Conservation (phyloP, 1,284 basidiomycete genomes). For the Peniophora sp. region DNA sequence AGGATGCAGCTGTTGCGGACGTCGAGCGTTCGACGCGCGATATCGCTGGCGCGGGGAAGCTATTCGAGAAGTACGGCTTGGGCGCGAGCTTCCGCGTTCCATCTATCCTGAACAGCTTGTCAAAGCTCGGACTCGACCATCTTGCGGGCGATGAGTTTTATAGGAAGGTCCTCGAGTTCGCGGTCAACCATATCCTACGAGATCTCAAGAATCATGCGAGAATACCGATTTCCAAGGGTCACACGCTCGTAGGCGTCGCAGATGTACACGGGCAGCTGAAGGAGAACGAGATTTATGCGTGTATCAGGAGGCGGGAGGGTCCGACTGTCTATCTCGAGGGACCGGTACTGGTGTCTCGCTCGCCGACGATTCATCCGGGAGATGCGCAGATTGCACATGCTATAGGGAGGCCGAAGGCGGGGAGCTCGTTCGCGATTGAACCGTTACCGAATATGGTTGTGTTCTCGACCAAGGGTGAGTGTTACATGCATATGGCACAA, state of each 20-base stretch:
- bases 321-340: conserved; percentile 43
- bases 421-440: conserved; percentile 42
- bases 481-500: not conserved
- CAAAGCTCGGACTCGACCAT: conserved; percentile 24
- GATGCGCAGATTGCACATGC: conserved; percentile 56
- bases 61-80: conserved; percentile 38
- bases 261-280: conserved; percentile 47
- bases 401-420: conserved; percentile 46
- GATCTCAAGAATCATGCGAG: conserved; percentile 61
- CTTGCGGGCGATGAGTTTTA: conserved; percentile 37
- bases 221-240: conserved; percentile 54
- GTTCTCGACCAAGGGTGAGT: conserved; percentile 45
- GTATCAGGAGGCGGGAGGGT: conserved; percentile 31
- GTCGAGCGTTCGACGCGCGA: conserved; percentile 33
- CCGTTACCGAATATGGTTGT: conserved; percentile 49
- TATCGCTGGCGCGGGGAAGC: conserved; percentile 34
- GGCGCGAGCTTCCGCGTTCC: conserved; percentile 32
- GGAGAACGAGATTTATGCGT: conserved; percentile 51
- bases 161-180: conserved; percentile 41
- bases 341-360: conserved; percentile 48
- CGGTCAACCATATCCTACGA: conserved; percentile 54
- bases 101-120: conserved; percentile 28
- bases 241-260: conserved; percentile 62
- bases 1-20: conserved; percentile 42
- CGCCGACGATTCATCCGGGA: conserved; percentile 61